Conservation (phyloP, 257 asterid species). For the Coffea canephora region DNA sequence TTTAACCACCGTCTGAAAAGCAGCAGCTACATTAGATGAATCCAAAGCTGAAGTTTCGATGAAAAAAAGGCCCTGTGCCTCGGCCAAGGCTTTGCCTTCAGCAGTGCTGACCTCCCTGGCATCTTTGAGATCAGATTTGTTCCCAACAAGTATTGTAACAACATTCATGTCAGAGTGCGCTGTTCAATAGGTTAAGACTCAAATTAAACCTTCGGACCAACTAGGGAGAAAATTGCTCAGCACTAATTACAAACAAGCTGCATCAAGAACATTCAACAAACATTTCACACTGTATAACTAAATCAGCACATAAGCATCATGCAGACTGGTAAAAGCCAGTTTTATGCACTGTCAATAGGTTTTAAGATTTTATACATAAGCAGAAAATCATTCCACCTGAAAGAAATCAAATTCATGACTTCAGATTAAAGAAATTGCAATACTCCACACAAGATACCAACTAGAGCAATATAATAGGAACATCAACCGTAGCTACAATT, state of each 20-base stretch:
- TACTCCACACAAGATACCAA: neutral
- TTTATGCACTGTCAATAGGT: neutral
- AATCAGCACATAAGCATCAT: neutral
- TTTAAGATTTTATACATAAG: neutral
- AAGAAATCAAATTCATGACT: neutral
- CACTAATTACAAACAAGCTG: neutral
- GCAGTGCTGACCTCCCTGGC: slow-evolving; percentile 87
- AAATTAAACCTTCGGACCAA: neutral
- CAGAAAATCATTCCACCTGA: neutral
- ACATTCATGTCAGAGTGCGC: slow-evolving; percentile 97
- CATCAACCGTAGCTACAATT: neutral
- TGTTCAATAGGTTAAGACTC: slow-evolving; percentile 36
- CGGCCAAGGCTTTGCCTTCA: slow-evolving; percentile 85
- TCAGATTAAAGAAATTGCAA: neutral
- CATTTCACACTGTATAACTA: neutral
- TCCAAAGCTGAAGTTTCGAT: slow-evolving; percentile 95
- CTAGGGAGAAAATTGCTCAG: neutral
- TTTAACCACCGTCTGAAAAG: slow-evolving; percentile 77
- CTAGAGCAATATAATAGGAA: neutral
- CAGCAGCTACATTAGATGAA: slow-evolving; percentile 72
- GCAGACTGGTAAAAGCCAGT: neutral
- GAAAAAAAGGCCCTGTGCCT: slow-evolving; percentile 76
- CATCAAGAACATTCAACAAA: neutral
- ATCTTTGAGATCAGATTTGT: slow-evolving; percentile 85
- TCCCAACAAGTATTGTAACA: slow-evolving; percentile 89